A percentile compares a stretch with the other conserved stretches of the same genome.
Evolutionary conservation across 1,139 yeast species (phyloP).

Genomic region (Blastobotrys malaysiensis): DNA sequence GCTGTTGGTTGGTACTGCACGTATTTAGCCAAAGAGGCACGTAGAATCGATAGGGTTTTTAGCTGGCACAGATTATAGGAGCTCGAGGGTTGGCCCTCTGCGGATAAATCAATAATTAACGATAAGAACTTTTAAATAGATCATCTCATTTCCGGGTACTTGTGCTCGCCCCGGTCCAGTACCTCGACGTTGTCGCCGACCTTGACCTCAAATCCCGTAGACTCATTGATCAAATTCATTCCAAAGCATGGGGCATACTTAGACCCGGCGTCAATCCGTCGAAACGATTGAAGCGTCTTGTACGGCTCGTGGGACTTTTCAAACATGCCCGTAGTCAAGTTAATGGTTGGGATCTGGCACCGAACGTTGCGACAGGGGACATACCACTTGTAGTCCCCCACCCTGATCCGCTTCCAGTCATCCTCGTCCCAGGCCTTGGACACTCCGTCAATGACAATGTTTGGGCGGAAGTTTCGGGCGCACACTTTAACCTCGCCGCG

Average conservation of each 20-base stretch:
- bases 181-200: slow-evolving; percentile 32
- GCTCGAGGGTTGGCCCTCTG: too few species aligned
- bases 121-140: neutral
- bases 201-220: slow-evolving; percentile 25
- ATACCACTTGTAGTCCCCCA: slow-evolving; percentile 29
- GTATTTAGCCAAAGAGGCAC: too few species aligned
- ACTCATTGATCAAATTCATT: slow-evolving; percentile 33
- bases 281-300: slow-evolving; percentile 33
- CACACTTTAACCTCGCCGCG: slow-evolving; percentile 22
- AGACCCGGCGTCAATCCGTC: slow-evolving; percentile 37
- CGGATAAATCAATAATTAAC: neutral
- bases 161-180: slow-evolving; percentile 23
- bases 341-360: slow-evolving; percentile 40
- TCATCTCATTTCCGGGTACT: slow-evolving; percentile 9
- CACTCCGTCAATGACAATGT: slow-evolving; percentile 34
- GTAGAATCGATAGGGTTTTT: too few species aligned
- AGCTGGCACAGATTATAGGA: too few species aligned
- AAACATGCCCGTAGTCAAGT: slow-evolving; percentile 30
- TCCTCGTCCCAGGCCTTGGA: slow-evolving; percentile 37
- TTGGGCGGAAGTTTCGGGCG: slow-evolving; percentile 38
- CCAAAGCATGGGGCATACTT: slow-evolving; percentile 38
- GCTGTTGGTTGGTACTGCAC: too few species aligned
- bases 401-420: slow-evolving; percentile 33
- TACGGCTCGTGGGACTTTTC: slow-evolving; percentile 34
- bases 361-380: slow-evolving; percentile 35